Base-by-base conservation (phyloP, 441 rosid genomes). In the Hura crepitans region DNA sequence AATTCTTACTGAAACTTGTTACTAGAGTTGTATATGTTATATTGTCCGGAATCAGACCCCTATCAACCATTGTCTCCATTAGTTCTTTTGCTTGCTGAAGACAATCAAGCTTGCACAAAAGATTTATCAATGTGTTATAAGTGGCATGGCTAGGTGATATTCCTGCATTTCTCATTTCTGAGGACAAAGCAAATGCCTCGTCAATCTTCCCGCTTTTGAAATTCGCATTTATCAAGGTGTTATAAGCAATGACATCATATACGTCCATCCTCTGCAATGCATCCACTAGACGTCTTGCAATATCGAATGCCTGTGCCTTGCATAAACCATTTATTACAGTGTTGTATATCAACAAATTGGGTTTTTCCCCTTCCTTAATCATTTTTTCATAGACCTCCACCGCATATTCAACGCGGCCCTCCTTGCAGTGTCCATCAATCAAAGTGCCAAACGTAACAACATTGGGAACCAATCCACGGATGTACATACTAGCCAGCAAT, bases 261-360 rank as follows among this genome's bases (percentile, higher is more conserved):
- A 78, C 82, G 86, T 70, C 87, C 83, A 6, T 79, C 73, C 67
- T 70, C 80, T 55, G 27, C 53, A 94, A 88, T 79, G 68, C 81
- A 78, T 86, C 93, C 64, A 83, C 79, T 65, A 87, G 74, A 73
- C 82, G 81, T 76, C 80, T 76, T n/a, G 96, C 97, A 56, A 85
- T 61, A 64, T 84, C 82, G 82, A 87, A 66, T 55, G 82, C 85
- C 62, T 83, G 84, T 0, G 78, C 83, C 75, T 87, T 86, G 75
- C 96, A 89, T 84, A 91, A 85, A 57, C 88, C 79, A 77, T 83
- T 86, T 50, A 91, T 84, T 74, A 91, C 68, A 12, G 96, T 82
- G 62, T 93, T 91, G 80, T 89, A 89, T 18, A 93, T 81, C 31
- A 89, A 59, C 51, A 89, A 90, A 69, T 84, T 91, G 15, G 97